Conservation (phyloP, 345 rosid genomes). For the Alliaria petiolata region DNA sequence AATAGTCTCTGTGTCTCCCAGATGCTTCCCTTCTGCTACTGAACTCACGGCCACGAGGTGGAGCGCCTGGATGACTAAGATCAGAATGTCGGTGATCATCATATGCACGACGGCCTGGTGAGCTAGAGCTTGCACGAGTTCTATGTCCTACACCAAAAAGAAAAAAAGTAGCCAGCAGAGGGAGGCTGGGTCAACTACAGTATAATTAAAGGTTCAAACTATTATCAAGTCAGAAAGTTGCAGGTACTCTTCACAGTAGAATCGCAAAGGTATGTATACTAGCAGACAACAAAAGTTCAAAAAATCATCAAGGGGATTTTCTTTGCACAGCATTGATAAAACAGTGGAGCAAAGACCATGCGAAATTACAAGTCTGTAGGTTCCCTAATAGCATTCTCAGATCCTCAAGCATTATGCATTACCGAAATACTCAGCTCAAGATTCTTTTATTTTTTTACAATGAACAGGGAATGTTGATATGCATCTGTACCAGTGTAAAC, state of each 20-base stretch:
- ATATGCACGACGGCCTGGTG: conserved; percentile 62
- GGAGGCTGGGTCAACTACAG: conserved; percentile 31
- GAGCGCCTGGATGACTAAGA: conserved; percentile 55
- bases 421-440: neutral
- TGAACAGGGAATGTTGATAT: neutral
- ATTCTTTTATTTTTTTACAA: neutral
- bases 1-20: conserved; percentile 64
- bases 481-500: neutral
- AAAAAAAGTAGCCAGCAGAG: conserved; percentile 18
- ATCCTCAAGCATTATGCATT: neutral
- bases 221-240: conserved; percentile 7
- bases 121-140: conserved; percentile 69
- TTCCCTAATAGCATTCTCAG: neutral
- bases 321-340: neutral
- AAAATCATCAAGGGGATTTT: neutral
- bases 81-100: conserved; percentile 54
- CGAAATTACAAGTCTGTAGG: conserved; percentile 3
- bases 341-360: conserved; percentile 11
- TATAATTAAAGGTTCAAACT: neutral
- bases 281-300: neutral
- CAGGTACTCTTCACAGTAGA: conserved; percentile 27
- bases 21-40: conserved; percentile 50
- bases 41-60: conserved; percentile 47
- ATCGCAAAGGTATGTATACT: neutral
- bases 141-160: conserved; percentile 58